Evolutionary conservation across 2,329 filamentous ascomycete genomes (phyloP).

Genomic region (Nemania abortiva): DNA sequence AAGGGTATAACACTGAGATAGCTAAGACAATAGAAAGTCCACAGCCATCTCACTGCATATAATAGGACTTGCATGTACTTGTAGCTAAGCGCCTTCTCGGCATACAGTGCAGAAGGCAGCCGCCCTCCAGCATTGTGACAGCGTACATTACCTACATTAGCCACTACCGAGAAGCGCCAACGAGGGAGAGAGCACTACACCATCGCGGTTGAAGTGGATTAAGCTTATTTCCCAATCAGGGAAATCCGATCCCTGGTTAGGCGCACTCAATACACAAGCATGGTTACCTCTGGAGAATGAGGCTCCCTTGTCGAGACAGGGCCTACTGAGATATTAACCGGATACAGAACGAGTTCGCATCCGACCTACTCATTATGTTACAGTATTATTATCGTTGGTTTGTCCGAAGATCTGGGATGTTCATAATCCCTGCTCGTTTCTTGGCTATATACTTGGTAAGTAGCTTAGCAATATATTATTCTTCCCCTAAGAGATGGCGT

Average conservation of each 20-base stretch:
- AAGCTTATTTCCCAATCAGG: conserved; percentile 19
- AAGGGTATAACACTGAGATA: background rate
- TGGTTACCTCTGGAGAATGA: conserved; percentile 22
- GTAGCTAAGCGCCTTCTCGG: conserved; percentile 2
- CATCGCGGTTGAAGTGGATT: background rate
- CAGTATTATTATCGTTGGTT: conserved; percentile 10
- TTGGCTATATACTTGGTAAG: conserved; percentile 7
- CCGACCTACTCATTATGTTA: conserved; percentile 11
- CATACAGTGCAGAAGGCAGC: background rate
- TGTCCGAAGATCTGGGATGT: conserved; percentile 27
- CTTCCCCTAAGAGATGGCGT: background rate
- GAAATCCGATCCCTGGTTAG: conserved; percentile 2
- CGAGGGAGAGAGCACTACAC: conserved; percentile 5
- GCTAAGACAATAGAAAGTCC: background rate
- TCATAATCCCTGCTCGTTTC: conserved; percentile 10
- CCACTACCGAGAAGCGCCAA: conserved; percentile 21
- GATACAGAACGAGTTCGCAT: conserved; percentile 24
- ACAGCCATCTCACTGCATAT: background rate
- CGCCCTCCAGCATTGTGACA: conserved; percentile 4
- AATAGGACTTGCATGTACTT: background rate
- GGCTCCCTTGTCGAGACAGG: conserved; percentile 14
- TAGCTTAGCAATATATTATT: background rate
- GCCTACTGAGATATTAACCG: background rate
- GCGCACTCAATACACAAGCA: background rate
- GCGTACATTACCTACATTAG: background rate